phyloP scores from a whole-genome alignment of 106 monocot species.

The Ottelia alismoides region DNA sequence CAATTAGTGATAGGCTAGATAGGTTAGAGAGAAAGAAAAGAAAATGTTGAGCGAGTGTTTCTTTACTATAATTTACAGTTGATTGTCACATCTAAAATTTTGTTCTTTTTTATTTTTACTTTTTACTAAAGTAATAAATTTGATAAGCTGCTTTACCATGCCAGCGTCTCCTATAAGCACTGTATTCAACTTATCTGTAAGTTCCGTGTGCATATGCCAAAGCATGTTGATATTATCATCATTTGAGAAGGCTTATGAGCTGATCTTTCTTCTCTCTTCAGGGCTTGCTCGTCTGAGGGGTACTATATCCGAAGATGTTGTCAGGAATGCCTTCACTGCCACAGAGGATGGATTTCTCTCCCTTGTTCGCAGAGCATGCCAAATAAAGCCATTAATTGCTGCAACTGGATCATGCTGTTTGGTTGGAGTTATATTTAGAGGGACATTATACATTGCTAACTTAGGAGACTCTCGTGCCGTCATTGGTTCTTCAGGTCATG shows the following conservation, averaged over 20 bases:
- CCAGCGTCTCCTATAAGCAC: too few species aligned
- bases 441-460: conserved; percentile 5
- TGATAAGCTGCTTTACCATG: too few species aligned
- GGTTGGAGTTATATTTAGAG: conserved; percentile 3
- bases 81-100: too few species aligned
- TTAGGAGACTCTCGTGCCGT: conserved; percentile 9
- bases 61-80: too few species aligned
- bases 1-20: too few species aligned
- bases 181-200: too few species aligned
- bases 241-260: too few species aligned
- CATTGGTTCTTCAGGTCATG: conserved; percentile 22
- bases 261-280: not conserved
- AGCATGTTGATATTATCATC: too few species aligned
- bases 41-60: too few species aligned
- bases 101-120: too few species aligned
- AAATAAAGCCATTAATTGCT: conserved; percentile 2
- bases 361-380: not conserved
- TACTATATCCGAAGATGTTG: conserved; percentile 2
- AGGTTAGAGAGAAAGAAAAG: too few species aligned
- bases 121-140: too few species aligned
- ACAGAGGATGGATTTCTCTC: conserved; percentile 13
- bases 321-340: conserved; percentile 2
- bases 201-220: not conserved
- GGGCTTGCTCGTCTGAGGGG: not conserved
- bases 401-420: conserved; percentile 8